Conservation (phyloP, 192 early-diverging fungal species). For the Coemansia sp. region DNA sequence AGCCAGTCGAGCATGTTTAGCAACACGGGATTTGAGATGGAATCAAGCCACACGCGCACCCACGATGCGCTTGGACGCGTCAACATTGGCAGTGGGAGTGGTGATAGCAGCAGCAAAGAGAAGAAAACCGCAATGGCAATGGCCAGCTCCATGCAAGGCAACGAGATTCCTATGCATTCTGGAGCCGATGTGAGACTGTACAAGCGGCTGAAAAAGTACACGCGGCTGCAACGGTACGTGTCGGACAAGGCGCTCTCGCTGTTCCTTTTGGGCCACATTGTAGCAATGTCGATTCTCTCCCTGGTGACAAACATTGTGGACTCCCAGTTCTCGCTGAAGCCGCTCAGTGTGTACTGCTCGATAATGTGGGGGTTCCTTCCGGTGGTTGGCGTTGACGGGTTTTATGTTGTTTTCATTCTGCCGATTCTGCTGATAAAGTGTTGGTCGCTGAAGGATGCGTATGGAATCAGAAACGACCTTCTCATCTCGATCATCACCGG, state of each 20-base stretch:
- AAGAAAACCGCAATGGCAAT: conserved; percentile 23
- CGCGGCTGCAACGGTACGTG: conserved; percentile 35
- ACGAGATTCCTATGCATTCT: neutral
- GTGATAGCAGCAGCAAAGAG: conserved; percentile 5
- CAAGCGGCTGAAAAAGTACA: conserved; percentile 36
- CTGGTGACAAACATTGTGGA: conserved; percentile 43
- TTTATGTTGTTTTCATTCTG: conserved; percentile 30
- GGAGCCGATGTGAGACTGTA: conserved; percentile 22
- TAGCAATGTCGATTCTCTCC: conserved; percentile 22
- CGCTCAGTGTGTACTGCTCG: conserved; percentile 22
- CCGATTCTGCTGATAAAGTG: conserved; percentile 34
- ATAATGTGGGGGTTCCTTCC: conserved; percentile 46
- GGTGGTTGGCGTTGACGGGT: conserved; percentile 4
- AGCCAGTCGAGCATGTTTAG: conserved; percentile 48
- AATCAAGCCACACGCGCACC: neutral
- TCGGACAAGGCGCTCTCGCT: conserved; percentile 20
- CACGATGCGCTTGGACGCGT: neutral
- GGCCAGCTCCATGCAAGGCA: conserved; percentile 11
- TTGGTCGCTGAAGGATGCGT: conserved; percentile 41
- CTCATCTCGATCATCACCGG: conserved; percentile 28
- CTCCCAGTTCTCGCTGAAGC: conserved; percentile 36
- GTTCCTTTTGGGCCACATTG: conserved; percentile 17
- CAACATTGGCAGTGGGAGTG: neutral
- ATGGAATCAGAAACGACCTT: conserved; percentile 48
- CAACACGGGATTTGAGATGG: conserved; percentile 30